Conservation (phyloP, 495 filamentous ascomycete genomes). For the Cercophora scortea region DNA sequence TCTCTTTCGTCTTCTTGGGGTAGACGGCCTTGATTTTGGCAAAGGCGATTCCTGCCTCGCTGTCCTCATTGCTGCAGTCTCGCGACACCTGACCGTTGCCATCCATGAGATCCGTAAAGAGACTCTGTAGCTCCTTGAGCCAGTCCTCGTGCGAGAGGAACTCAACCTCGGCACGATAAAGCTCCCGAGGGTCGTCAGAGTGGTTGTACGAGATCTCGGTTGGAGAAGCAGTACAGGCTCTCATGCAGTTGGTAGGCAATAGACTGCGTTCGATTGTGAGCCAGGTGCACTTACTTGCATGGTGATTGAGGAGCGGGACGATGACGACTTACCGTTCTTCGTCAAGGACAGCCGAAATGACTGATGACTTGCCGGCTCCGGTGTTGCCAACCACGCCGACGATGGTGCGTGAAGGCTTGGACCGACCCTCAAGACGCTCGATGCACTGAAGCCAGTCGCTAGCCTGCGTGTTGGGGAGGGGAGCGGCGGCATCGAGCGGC, state of each 20-base stretch:
- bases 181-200: conserved; percentile 26
- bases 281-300: neutral
- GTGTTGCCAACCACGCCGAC: conserved; percentile 54
- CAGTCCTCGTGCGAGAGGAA: conserved; percentile 52
- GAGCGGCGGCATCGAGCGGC: neutral
- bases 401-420: conserved; percentile 27
- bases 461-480: neutral
- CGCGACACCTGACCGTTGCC: conserved; percentile 20
- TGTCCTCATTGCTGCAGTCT: conserved; percentile 35
- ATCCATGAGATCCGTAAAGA: conserved; percentile 45
- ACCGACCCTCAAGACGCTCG: conserved; percentile 13
- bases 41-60: conserved; percentile 51
- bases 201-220: conserved; percentile 59
- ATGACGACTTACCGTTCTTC: conserved; percentile 32
- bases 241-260: conserved; percentile 27
- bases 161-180: conserved; percentile 54
- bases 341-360: conserved; percentile 54
- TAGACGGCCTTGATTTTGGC: conserved; percentile 62
- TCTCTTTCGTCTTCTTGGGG: conserved; percentile 40
- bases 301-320: neutral
- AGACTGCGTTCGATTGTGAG: neutral
- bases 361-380: conserved; percentile 51
- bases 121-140: conserved; percentile 42
- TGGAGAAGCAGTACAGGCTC: conserved; percentile 59
- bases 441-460: conserved; percentile 33